Percentiles rank a stretch among this genome's conserved stretches.
Conservation (phyloP, 1,284 basidiomycete genomes). For the Boletus sp. region DNA sequence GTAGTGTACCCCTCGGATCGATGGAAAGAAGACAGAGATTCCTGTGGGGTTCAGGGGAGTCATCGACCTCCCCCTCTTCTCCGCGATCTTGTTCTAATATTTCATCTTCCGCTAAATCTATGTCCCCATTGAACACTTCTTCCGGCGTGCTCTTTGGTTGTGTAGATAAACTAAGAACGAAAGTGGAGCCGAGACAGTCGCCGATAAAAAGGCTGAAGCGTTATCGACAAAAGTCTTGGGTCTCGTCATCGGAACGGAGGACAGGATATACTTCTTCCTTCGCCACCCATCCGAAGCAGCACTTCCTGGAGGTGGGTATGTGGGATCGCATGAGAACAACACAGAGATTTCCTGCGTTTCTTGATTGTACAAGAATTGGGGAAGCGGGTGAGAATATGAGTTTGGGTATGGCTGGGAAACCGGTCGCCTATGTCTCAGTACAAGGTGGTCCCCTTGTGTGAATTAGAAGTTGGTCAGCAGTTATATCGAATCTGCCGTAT, state of each 20-base stretch:
- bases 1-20: constrained; percentile 10
- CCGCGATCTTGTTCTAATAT: constrained; percentile 70
- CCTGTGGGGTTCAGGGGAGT: constrained; percentile 52
- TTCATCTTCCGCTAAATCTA: constrained; percentile 72
- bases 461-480: constrained; percentile 8
- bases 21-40: constrained; percentile 40
- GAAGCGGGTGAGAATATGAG: constrained; percentile 67
- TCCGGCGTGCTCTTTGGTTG: constrained; percentile 50
- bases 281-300: constrained; percentile 47
- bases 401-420: constrained; percentile 72
- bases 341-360: constrained; percentile 57
- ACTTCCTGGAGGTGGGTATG: constrained; percentile 44
- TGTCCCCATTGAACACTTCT: constrained; percentile 59
- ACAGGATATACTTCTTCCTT: constrained; percentile 55
- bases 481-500: background rate
- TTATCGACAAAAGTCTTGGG: constrained; percentile 66
- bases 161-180: constrained; percentile 40
- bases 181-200: constrained; percentile 48
- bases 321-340: constrained; percentile 57
- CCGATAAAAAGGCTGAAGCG: constrained; percentile 58
- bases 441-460: constrained; percentile 52
- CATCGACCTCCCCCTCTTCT: constrained; percentile 73
- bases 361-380: constrained; percentile 57
- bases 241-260: constrained; percentile 59
- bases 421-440: constrained; percentile 70